Evolutionary conservation across 1,284 basidiomycete species (phyloP).

Genomic region (Cerioporus squamosus): DNA sequence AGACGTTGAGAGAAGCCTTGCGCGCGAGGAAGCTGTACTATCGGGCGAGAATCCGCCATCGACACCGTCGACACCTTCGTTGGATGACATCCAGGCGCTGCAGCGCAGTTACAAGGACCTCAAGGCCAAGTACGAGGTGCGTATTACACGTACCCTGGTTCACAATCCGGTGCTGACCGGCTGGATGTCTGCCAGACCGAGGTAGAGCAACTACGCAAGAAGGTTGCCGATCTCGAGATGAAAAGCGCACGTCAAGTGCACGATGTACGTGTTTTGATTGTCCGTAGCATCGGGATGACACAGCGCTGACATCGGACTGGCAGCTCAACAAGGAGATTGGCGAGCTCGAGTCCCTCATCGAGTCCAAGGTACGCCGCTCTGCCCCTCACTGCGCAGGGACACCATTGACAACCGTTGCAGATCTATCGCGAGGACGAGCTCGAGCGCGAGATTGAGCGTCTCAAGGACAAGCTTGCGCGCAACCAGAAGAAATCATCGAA

Average conservation of each 20-base stretch:
- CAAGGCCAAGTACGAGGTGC: constrained; percentile 58
- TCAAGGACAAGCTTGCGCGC: constrained; percentile 72
- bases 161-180: background rate
- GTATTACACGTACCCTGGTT: constrained; percentile 8
- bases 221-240: constrained; percentile 69
- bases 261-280: constrained; percentile 53
- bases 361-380: constrained; percentile 70
- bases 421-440: constrained; percentile 95
- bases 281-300: background rate
- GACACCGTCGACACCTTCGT: constrained; percentile 24
- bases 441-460: constrained; percentile 80
- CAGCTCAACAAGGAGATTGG: constrained; percentile 90
- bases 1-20: constrained; percentile 68
- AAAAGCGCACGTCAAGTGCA: constrained; percentile 73
- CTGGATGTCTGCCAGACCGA: constrained; percentile 57
- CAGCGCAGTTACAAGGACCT: constrained; percentile 53
- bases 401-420: constrained; percentile 39
- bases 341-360: constrained; percentile 87
- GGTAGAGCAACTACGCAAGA: constrained; percentile 71
- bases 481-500: constrained; percentile 66
- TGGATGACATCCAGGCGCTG: constrained; percentile 40
- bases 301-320: background rate
- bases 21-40: constrained; percentile 53
- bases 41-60: constrained; percentile 31
- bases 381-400: background rate